Evolutionary conservation across 768 basidiomycete genomes (phyloP).

Genomic region (Amanita jacksonii): DNA sequence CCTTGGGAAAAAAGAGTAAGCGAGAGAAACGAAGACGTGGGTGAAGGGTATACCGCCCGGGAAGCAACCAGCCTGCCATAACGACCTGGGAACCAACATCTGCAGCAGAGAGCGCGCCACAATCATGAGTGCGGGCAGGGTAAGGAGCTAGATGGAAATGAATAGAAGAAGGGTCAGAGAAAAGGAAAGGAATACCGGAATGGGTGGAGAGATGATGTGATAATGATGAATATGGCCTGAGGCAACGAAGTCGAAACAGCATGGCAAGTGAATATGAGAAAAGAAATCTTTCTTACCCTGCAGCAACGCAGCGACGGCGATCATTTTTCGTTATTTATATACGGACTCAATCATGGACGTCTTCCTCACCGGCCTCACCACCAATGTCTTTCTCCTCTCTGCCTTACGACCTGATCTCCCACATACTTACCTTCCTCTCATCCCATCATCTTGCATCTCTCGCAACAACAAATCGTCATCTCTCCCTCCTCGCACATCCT

Average conservation of each 20-base stretch:
- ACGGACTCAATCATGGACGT: slow-evolving; percentile 19
- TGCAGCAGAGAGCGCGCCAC: slow-evolving; percentile 42
- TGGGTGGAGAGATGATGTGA: slow-evolving; percentile 15
- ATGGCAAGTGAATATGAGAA: slow-evolving; percentile 12
- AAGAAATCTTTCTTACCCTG: slow-evolving; percentile 11
- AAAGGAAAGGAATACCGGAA: slow-evolving; percentile 26
- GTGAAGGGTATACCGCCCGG: slow-evolving; percentile 55
- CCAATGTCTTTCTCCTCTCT: slow-evolving; percentile 38
- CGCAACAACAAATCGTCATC: slow-evolving; percentile 29
- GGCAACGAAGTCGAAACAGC: slow-evolving; percentile 9
- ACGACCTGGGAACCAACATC: slow-evolving; percentile 53
- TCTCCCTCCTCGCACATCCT: slow-evolving; percentile 45
- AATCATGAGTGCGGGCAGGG: slow-evolving; percentile 52
- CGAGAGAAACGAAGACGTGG: slow-evolving; percentile 21
- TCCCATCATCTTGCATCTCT: slow-evolving; percentile 37
- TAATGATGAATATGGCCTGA: slow-evolving; percentile 11
- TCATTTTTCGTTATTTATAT: slow-evolving; percentile 22
- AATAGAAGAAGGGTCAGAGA: slow-evolving; percentile 12
- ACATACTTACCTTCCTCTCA: slow-evolving; percentile 27
- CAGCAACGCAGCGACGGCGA: slow-evolving; percentile 28
- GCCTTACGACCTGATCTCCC: slow-evolving; percentile 56
- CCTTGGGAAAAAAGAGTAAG: slow-evolving; percentile 39
- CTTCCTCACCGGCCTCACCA: slow-evolving; percentile 11
- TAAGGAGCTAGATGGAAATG: slow-evolving; percentile 38
- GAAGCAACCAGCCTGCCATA: slow-evolving; percentile 75